Evolutionary conservation across 805 yeast species (phyloP).

Genomic region (Wickerhamomyces bovis): DNA sequence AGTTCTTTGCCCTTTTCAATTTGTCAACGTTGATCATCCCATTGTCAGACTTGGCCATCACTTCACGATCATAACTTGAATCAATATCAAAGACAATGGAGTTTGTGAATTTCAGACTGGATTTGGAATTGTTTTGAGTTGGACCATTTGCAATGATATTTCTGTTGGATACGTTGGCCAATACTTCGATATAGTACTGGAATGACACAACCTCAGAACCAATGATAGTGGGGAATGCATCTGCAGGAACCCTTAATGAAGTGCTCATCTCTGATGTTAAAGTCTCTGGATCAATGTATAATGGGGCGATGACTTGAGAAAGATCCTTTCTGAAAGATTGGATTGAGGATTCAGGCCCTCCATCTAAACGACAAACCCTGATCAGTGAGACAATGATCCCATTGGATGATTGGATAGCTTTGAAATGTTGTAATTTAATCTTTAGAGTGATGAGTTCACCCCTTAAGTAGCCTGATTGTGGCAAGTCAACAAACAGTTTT

Average conservation of each 20-base stretch:
- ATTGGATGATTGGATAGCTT: constrained; percentile 58
- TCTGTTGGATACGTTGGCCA: constrained; percentile 72
- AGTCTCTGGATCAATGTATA: constrained; percentile 67
- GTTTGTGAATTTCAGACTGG: constrained; percentile 16
- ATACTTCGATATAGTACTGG: constrained; percentile 78
- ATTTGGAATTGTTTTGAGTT: constrained; percentile 22
- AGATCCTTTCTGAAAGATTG: constrained; percentile 76
- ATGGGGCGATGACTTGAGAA: constrained; percentile 68
- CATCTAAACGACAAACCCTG: constrained; percentile 67
- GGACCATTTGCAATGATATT: constrained; percentile 25
- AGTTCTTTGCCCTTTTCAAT: constrained; percentile 68
- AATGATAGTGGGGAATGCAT: constrained; percentile 77
- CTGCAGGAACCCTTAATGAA: constrained; percentile 69
- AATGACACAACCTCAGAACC: constrained; percentile 69
- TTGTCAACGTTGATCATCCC: constrained; percentile 73
- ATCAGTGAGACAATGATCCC: constrained; percentile 78
- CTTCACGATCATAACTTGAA: constrained; percentile 17
- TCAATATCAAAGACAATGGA: constrained; percentile 22
- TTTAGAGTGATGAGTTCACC: constrained; percentile 79
- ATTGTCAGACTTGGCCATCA: constrained; percentile 15
- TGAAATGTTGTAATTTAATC: constrained; percentile 60
- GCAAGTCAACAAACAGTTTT: constrained; percentile 37
- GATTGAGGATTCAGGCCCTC: constrained; percentile 45
- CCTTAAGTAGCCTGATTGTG: constrained; percentile 65
- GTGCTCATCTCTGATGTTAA: constrained; percentile 53